Percentiles rank a stretch among this genome's conserved stretches.
phyloP scores from a whole-genome alignment of 768 basidiomycete species.

The Tubosaeta sp. region DNA sequence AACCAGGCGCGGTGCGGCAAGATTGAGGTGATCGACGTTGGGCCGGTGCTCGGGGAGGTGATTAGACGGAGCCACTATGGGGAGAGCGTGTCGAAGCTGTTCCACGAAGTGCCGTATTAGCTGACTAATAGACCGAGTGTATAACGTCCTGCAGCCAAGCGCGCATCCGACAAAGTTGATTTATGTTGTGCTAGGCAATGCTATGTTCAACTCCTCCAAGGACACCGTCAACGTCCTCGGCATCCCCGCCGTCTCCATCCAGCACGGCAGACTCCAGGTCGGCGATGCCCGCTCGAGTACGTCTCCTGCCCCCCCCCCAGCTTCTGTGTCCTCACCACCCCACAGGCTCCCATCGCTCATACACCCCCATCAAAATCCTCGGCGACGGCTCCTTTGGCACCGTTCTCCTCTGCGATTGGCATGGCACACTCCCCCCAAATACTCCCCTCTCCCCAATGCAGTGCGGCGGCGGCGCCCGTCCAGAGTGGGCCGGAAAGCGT shows the following conservation, averaged over 20 bases:
- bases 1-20: conserved; percentile 70
- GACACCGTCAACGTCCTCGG: conserved; percentile 66
- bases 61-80: conserved; percentile 96
- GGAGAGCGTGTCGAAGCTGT: conserved; percentile 87
- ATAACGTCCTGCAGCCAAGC: background rate
- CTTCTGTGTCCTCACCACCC: conserved; percentile 2
- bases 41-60: conserved; percentile 92
- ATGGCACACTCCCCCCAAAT: conserved; percentile 89
- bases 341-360: conserved; percentile 79
- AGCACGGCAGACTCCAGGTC: conserved; percentile 64
- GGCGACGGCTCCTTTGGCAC: conserved; percentile 99
- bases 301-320: conserved; percentile 32
- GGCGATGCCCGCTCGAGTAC: conserved; percentile 68
- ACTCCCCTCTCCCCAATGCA: conserved; percentile 93
- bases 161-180: background rate
- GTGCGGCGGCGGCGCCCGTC: conserved; percentile 84
- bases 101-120: conserved; percentile 87
- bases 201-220: conserved; percentile 39
- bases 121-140: conserved; percentile 11
- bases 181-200: conserved; percentile 29
- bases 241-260: conserved; percentile 73
- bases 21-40: conserved; percentile 93
- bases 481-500: conserved; percentile 92
- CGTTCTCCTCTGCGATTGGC: conserved; percentile 99
- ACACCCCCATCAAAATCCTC: conserved; percentile 93